Conservation (phyloP, 2,329 filamentous ascomycete species). For the Dactylellina leptospora region DNA sequence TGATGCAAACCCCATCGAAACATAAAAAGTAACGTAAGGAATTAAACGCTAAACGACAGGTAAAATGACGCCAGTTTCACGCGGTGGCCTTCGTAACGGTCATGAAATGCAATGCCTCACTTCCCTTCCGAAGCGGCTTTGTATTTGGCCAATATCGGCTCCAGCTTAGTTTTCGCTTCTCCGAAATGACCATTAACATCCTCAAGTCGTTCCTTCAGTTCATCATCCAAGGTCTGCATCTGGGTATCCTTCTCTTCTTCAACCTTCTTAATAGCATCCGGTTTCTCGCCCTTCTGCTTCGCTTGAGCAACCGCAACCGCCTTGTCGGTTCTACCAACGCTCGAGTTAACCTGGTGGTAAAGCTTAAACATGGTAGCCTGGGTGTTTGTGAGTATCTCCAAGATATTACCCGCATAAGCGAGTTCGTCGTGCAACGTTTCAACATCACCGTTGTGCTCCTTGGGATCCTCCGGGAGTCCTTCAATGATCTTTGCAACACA, state of each 20-base stretch:
- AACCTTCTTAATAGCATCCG: conserved; percentile 34
- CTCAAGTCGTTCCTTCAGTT: conserved; percentile 47
- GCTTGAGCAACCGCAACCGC: conserved; percentile 35
- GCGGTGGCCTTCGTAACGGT: neutral
- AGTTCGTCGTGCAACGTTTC: conserved; percentile 31
- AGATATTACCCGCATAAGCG: conserved; percentile 30
- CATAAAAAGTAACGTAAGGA: neutral
- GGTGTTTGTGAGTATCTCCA: conserved; percentile 43
- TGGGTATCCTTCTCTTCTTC: conserved; percentile 40
- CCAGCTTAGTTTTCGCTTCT: conserved; percentile 44
- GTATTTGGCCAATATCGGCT: conserved; percentile 44
- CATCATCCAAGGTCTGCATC: conserved; percentile 43
- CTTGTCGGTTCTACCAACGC: conserved; percentile 31
- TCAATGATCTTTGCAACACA: conserved; percentile 41
- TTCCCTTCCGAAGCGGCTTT: conserved; percentile 25
- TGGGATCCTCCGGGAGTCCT: conserved; percentile 32
- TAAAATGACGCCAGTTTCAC: conserved; percentile 27
- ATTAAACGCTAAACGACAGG: conserved; percentile 30
- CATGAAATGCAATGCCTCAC: conserved; percentile 9
- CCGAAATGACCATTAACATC: conserved; percentile 51
- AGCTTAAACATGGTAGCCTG: conserved; percentile 49
- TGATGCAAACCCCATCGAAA: neutral
- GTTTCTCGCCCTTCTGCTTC: conserved; percentile 45
- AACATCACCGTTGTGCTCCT: conserved; percentile 36
- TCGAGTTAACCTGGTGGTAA: conserved; percentile 47